Evolutionary conservation across 176 grass and related monocot genomes (phyloP), one percentile per base, ranked within the genome.

Genomic region (Dendrocalamus sinicus): DNA sequence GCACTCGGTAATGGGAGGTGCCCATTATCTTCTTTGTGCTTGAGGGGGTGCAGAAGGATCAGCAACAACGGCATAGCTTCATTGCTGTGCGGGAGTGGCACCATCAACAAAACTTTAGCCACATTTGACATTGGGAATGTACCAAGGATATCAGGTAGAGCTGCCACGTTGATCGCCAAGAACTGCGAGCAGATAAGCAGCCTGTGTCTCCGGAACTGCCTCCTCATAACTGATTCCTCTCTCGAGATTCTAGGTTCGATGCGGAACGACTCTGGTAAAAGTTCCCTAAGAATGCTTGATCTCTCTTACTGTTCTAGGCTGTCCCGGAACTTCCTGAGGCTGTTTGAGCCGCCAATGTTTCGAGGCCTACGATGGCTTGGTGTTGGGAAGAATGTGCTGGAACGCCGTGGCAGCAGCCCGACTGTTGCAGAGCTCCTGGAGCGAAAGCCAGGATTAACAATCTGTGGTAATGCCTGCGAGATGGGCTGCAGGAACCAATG

Each of bases 311-410:
- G 96, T 41, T 89, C 79, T 14, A 86, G 76, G 70, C 44, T 98
- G 68, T 92, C 93, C 35, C 88, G 88, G 12, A 87, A 86, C 79
- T 93, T 87, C 52, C 61, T 94, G 71, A 91, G 84, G 57, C 64
- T 84, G 12, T 78, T 98, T 53, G 84, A 83, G 55, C 63, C 46
- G 10, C 96, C 96, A 48, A 81, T 92, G 69, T 98, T 94, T 50
- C 84, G 91, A 70, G 96, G 93, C 26, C 89, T 95, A 37, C 85
- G 94, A 37, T 98, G 96, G 93, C 91, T 98, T 58, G 96, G 96
- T 9, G 78, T 95, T n/a, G 96, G 96, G 39, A 93, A 85, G 80
- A 98, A 92, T 6, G 83, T 85, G 75, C 60, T 91, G 51, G 73
- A 88, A 8, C 84, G 85, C 6, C 78, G 85, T 26, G 85, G 88